Conservation (phyloP, 371 early-diverging fungal species). For the Chytridium lagenaria region DNA sequence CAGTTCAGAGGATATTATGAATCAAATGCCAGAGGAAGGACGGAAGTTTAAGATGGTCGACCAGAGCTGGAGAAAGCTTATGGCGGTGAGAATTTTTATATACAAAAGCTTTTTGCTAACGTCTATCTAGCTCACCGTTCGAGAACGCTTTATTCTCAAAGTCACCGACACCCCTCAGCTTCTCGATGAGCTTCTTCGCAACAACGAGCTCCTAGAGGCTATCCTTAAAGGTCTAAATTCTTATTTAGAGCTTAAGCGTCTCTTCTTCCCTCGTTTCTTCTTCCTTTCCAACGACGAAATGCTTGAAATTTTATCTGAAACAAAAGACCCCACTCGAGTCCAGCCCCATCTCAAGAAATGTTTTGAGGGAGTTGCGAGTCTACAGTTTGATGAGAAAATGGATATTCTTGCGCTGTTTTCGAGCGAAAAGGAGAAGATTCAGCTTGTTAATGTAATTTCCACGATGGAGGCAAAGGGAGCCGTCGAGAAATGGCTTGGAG, state of each 20-base stretch:
- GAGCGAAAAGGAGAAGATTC: conserved; percentile 58
- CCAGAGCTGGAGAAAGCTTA: conserved; percentile 59
- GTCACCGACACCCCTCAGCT: conserved; percentile 62
- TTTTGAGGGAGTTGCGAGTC: conserved; percentile 61
- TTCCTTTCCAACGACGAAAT: conserved; percentile 70
- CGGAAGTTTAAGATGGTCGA: conserved; percentile 63
- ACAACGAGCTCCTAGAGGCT: conserved; percentile 55
- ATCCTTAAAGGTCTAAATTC: conserved; percentile 65
- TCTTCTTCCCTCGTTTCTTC: conserved; percentile 65
- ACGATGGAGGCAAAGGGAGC: conserved; percentile 61
- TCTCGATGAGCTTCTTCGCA: conserved; percentile 56
- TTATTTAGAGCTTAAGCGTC: conserved; percentile 62
- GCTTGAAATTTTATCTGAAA: conserved; percentile 65
- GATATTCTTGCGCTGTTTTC: conserved; percentile 59
- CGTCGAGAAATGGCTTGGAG: conserved; percentile 61
- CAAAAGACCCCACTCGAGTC: conserved; percentile 64
- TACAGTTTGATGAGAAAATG: conserved; percentile 60
- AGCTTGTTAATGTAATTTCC: conserved; percentile 52
- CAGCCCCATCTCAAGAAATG: conserved; percentile 68
- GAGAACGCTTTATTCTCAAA: conserved; percentile 56
- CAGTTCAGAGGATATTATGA: conserved; percentile 64
- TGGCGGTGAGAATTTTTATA: conserved; percentile 43
- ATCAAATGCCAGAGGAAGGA: conserved; percentile 69
- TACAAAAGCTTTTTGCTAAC: neutral
- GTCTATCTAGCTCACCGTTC: conserved; percentile 44